Evolutionary conservation across 768 basidiomycete species (phyloP), one percentile per base, ranked within the genome.

Genomic region (Glaciozyma martinii): DNA sequence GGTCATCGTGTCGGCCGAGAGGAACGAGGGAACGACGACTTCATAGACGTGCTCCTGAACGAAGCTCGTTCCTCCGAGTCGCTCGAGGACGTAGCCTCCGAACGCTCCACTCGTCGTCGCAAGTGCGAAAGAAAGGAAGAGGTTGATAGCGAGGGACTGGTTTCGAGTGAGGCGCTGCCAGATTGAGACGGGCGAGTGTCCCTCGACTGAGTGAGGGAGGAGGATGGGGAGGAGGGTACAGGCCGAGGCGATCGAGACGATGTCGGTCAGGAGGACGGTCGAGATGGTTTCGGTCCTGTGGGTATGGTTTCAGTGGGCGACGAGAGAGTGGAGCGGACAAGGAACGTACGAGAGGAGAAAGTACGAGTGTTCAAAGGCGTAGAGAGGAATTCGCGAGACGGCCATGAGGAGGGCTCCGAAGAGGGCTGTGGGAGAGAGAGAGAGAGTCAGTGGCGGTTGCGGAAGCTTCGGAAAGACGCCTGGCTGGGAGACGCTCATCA

Each of bases 351-450:
- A 60, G n/a, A 68, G 63, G 33, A 68, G 61, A 50, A 68, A 68
- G 49, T 68, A 68, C 25, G 58, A 57, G 60, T 65, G 63, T 49
- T 68, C 67, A 16, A 68, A 68, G 32, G 56, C 53, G 67, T 68
- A 68, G 32, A 68, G 67, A 7, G 63, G 59, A 5, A 59, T 37
- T 5, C 67, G 46, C 46, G 64, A 57, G 18, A 68, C 61, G 49
- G 62, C 61, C 16, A 64, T 64, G 55, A 62, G 52, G 6, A 68
- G 32, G 44, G 59, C 29, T 12, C 67, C 67, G 27, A 65, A 68
- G 23, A 65, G 44, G 13, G 64, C 67, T 68, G 58, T 15, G 18
- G 0, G 12, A 10, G 3, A 21, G 12, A 8, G 10, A 30, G 1
- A 43, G 25, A 25, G 49, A n/a, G 27, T 19, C 18, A 18, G 25